phyloP scores from a whole-genome alignment of 176 grass and related monocot species.

The Hsuehochloa calcarea region DNA sequence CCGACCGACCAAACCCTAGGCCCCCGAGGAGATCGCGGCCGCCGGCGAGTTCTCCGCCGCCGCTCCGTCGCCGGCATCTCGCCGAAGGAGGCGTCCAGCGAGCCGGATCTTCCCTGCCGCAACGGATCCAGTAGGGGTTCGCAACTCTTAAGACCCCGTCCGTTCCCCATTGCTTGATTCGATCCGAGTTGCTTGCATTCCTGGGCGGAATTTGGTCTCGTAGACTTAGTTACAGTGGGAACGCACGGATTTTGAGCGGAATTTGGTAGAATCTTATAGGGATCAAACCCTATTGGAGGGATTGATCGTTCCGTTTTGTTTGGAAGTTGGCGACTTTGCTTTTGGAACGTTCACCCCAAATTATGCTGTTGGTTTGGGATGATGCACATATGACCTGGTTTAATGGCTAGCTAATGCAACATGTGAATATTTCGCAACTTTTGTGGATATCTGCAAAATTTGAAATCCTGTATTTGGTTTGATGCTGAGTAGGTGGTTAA shows the following conservation, averaged over 20 bases:
- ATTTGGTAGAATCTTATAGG: background rate
- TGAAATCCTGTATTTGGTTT: background rate
- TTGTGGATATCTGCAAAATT: background rate
- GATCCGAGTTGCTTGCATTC: background rate
- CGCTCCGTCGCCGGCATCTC: background rate
- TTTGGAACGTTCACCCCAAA: background rate
- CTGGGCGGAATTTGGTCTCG: background rate
- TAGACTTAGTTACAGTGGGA: background rate
- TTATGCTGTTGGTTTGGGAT: background rate
- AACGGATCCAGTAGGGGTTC: slow-evolving; percentile 13
- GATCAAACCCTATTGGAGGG: background rate
- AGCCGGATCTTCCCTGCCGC: background rate
- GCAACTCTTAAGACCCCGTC: background rate
- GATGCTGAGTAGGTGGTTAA: background rate
- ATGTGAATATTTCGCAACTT: too few species aligned
- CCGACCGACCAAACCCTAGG: background rate
- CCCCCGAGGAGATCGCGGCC: background rate
- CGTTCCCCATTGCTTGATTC: background rate
- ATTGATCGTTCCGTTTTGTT: background rate
- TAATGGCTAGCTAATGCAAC: background rate
- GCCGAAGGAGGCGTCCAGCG: background rate
- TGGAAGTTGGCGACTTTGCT: background rate
- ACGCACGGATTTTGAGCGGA: background rate
- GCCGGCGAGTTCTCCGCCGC: background rate
- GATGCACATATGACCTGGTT: background rate